Percentiles rank a stretch among this genome's conserved stretches.
Evolutionary conservation across 1,139 yeast species (phyloP).

Genomic region (Saccharomycopsis crataegensis): DNA sequence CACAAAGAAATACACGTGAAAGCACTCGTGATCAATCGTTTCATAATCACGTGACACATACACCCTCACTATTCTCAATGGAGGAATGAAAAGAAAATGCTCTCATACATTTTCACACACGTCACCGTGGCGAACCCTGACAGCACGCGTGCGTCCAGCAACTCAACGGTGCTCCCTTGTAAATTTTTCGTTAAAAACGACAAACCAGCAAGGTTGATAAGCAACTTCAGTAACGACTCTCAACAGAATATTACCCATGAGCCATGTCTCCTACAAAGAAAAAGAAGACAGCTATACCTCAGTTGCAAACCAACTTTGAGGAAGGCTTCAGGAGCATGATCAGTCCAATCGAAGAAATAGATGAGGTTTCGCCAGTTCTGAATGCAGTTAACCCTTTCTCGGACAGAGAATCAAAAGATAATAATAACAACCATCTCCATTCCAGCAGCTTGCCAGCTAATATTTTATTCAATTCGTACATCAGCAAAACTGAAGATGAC

Average conservation of each 20-base stretch:
- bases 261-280: not conserved
- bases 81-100: no score
- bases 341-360: slow-evolving; percentile 18
- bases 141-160: no score
- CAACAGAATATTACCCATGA: not conserved
- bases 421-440: not conserved
- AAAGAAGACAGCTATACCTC: slow-evolving; percentile 12
- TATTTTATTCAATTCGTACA: not conserved
- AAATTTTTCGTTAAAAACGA: not conserved
- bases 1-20: no score
- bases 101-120: no score
- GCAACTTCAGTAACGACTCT: no score
- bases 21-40: no score
- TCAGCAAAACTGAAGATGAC: not conserved
- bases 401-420: not conserved
- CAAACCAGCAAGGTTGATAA: not conserved
- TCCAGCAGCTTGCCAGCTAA: slow-evolving; percentile 6
- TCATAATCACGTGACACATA: no score
- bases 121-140: no score
- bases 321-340: slow-evolving; percentile 11
- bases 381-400: not conserved
- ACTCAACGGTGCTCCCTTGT: not conserved
- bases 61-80: no score
- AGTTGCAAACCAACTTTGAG: slow-evolving; percentile 12
- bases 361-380: slow-evolving; percentile 15